These are phyloP conservation scores for Saturnispora halmiae DNA, from an alignment of 805 yeast genomes.

Conservation along the genomic window DNA sequence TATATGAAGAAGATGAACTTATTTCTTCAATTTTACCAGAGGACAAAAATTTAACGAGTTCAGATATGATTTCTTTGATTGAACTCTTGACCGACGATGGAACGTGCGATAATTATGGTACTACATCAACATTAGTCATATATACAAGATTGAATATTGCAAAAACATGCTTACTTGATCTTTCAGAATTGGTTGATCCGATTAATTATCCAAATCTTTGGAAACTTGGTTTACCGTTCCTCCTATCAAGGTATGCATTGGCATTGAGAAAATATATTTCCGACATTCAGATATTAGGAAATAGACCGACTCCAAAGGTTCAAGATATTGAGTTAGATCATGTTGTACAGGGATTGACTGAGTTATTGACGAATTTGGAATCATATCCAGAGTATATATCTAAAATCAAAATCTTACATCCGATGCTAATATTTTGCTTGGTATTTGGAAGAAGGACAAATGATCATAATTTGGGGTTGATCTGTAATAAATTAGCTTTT, in stretches of 20 bases:
- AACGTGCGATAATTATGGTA: conserved; percentile 48
- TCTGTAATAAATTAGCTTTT: conserved; percentile 1
- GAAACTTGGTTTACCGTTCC: conserved; percentile 34
- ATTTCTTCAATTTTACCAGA: conserved; percentile 9
- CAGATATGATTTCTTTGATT: conserved; percentile 3
- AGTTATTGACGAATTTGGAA: neutral
- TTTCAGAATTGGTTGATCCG: conserved; percentile 34
- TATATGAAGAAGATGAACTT: conserved; percentile 47
- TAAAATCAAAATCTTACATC: conserved; percentile 7
- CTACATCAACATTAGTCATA: conserved; percentile 42
- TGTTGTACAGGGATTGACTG: conserved; percentile 35
- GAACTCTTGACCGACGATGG: conserved; percentile 30
- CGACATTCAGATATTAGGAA: conserved; percentile 49
- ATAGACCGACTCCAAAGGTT: conserved; percentile 56
- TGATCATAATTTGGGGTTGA: neutral
- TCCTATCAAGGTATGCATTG: conserved; percentile 51
- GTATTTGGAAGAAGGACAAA: neutral
- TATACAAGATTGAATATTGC: conserved; percentile 42
- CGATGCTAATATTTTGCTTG: conserved; percentile 5
- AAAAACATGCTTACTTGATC: conserved; percentile 45
- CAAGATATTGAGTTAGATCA: conserved; percentile 54
- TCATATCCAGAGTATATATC: neutral
- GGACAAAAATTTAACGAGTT: neutral
- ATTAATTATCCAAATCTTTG: conserved; percentile 18
- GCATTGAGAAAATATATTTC: conserved; percentile 55